Evolutionary conservation across 2,329 filamentous ascomycete species (phyloP), one percentile per base, ranked within the genome.

Genomic region (Aspergillus hortae): DNA sequence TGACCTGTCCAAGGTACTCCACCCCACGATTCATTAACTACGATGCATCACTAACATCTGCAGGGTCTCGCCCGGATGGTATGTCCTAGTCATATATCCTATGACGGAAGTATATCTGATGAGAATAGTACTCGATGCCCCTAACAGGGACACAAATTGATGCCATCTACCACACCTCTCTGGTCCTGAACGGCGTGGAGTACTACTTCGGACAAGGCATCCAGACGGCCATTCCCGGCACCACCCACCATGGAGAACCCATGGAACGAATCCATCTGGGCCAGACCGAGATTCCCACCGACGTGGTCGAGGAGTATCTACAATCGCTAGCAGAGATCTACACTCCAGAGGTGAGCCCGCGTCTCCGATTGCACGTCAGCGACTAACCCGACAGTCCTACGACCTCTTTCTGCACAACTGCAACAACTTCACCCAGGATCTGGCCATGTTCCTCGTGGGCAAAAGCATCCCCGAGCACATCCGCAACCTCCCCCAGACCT

Each of bases 371-470:
- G 5, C 15, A 9, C 43, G 27, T 9, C 36, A 3, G 23, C 40
- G 21, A 55, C 51, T 57, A 53, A 60, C 44, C 47, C 7, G 23
- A 15, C 58, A 90, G 83, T 88, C 89, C 1, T 97, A 97, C 65
- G 90, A 96, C 66, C 76, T 96, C 4, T 96, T 89, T 75, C 62
- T 82, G 25, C 91, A 96, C 72, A 99, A 99, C 68, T 97, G 92
- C 77, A 99, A 97, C 75, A 96, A 96, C 71, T 99, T 97, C 71
- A 90, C 89, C 3, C 92, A 97, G 65, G 91, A 96, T 55, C 86
- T 97, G 59, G 79, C 90, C 56, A 94, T 89, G 70, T 97, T 97
- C 57, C 77, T 97, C 0, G 77, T 96, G 1, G 92, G 94, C 19
- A 88, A 86, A 61, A 89, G 90, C 2, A 97, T 97, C 54, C 94